Evolutionary conservation across 805 yeast species (phyloP), one percentile per base, ranked within the genome.

Genomic region (Teunomyces cretensis): DNA sequence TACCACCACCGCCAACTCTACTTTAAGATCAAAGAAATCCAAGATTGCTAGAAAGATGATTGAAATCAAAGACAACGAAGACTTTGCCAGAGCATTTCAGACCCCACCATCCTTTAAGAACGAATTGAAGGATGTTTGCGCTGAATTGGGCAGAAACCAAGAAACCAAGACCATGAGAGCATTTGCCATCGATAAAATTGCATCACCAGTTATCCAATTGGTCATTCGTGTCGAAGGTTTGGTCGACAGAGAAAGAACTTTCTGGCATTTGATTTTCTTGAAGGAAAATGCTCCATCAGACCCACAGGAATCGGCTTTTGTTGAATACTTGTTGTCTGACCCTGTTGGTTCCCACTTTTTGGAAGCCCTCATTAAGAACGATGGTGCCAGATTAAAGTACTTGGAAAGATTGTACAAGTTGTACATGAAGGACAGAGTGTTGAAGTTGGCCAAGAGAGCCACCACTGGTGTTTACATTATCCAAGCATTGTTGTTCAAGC

Each of bases 331-430:
- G 44, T 67, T 92, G 30, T 80, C 94, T 7, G 96, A 90, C 58
- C 74, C 95, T 1, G 88, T 91, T n/a, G 99, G 98, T 0, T 86
- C 96, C 1, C 97, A 90, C 65, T 92, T 94, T 70, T 72, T 92
- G 22, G 89, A 94, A 63, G 76, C 83, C 14, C 77, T 83, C 9
- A 72, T 91, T 42, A 79, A 76, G 39, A 78, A 77, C 47, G 83
- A 84, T 49, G 76, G 76, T 9, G 76, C 65, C 8, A 81, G 94
- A 52, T 67, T 78, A 50, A 84, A 81, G 51, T 83, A 80, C 58
- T 78, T 86, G 15, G 86, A 84, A 55, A 76, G 96, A 54, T 64
- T 92, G 39, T 88, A 81, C 68, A 68, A 67, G 33, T 62, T 78
- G 5, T 88, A 90, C 67, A 87, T 91, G 83, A 77, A 76, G 48